Evolutionary conservation across 1,284 basidiomycete genomes (phyloP).

Genomic region (Ceraceosorus guamensis): DNA sequence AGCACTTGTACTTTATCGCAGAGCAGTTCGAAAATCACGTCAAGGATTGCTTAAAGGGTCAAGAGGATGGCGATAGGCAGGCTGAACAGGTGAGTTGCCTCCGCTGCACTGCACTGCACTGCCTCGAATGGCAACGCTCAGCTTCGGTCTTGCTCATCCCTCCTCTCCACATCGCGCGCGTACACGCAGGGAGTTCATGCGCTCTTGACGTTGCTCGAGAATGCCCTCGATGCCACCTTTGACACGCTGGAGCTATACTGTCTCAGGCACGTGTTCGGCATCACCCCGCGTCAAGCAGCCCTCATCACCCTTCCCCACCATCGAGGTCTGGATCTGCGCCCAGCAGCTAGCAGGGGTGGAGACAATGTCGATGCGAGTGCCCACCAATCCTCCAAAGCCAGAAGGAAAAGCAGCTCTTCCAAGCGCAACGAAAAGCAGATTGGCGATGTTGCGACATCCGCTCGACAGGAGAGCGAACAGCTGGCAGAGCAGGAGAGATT

Average conservation of each 20-base stretch:
- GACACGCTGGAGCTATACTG: slow-evolving; percentile 46
- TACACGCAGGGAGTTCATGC: slow-evolving; percentile 32
- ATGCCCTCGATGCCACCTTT: slow-evolving; percentile 43
- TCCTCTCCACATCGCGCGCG: background rate
- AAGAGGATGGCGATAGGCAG: slow-evolving; percentile 25
- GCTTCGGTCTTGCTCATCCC: background rate
- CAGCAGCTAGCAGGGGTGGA: slow-evolving; percentile 3
- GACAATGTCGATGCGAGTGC: background rate
- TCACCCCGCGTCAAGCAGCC: slow-evolving; percentile 33
- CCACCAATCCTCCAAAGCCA: background rate
- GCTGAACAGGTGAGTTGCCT: slow-evolving; percentile 25
- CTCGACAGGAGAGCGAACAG: slow-evolving; percentile 18
- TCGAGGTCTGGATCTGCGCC: slow-evolving; percentile 39
- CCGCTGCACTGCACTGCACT: no score
- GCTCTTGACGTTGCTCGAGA: slow-evolving; percentile 42
- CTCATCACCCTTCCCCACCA: slow-evolving; percentile 44
- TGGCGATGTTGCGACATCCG: slow-evolving; percentile 10
- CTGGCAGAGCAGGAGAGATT: slow-evolving; percentile 24
- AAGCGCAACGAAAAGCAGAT: slow-evolving; percentile 17
- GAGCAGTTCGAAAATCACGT: slow-evolving; percentile 33
- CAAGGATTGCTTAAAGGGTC: slow-evolving; percentile 14
- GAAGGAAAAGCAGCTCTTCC: background rate
- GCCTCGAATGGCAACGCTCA: no score
- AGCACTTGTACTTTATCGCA: slow-evolving; percentile 38
- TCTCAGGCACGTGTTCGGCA: slow-evolving; percentile 38